Percentiles rank a stretch among this genome's conserved stretches.
phyloP scores from a whole-genome alignment of 768 basidiomycete species.

The Steccherinum ochraceum region DNA sequence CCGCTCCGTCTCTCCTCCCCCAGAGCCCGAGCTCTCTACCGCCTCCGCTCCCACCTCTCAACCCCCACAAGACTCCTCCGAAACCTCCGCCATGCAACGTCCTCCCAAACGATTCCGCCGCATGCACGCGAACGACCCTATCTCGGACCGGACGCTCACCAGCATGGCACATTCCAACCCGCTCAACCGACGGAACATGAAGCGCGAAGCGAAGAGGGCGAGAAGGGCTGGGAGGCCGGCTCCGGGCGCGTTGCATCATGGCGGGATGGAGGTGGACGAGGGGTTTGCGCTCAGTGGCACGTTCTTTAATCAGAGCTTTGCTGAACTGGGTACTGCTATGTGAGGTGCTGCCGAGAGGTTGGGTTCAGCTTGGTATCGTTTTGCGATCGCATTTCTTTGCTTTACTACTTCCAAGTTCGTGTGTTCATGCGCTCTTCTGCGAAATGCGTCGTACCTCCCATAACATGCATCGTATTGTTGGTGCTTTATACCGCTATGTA shows the following conservation, averaged over 20 bases:
- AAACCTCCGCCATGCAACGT: slow-evolving; percentile 9
- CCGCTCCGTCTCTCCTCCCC: slow-evolving; percentile 23
- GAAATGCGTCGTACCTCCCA: too few species aligned
- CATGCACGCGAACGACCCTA: slow-evolving; percentile 46
- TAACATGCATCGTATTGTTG: not conserved
- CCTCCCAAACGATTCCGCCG: slow-evolving; percentile 56
- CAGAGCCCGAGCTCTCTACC: too few species aligned
- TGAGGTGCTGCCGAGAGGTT: not conserved
- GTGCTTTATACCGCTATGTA: not conserved
- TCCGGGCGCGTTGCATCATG: slow-evolving; percentile 3
- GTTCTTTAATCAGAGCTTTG: slow-evolving; percentile 7
- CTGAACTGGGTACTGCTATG: not conserved
- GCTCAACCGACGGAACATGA: slow-evolving; percentile 50
- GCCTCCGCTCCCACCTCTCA: slow-evolving; percentile 5
- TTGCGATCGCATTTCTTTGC: not conserved
- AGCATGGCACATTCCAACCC: slow-evolving; percentile 51
- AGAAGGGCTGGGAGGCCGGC: slow-evolving; percentile 42
- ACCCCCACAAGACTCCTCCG: slow-evolving; percentile 2
- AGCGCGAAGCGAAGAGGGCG: slow-evolving; percentile 58
- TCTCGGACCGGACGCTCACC: slow-evolving; percentile 33
- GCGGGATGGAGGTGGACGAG: slow-evolving; percentile 29
- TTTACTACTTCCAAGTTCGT: not conserved
- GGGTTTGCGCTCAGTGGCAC: slow-evolving; percentile 6
- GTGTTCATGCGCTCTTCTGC: too few species aligned
- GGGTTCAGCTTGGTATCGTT: not conserved